Base-by-base conservation (phyloP, 2,329 filamentous ascomycete genomes). In the Calonectria fujianensis region DNA sequence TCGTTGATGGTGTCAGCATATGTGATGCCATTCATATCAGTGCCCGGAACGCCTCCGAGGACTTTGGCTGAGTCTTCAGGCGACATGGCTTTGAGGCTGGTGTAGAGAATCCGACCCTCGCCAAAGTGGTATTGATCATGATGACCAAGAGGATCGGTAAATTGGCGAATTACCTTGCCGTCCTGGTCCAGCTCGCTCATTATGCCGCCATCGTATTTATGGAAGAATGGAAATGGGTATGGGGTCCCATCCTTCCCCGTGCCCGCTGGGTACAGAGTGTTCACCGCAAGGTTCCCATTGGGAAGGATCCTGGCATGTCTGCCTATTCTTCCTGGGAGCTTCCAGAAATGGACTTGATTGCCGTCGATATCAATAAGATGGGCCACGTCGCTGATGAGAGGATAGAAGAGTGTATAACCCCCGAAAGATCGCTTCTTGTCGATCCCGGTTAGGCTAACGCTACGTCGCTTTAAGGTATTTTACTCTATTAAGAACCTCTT, bases 1-100 rank as follows among this genome's bases (percentile, higher is more conserved):
- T 83, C 81, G 24, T 80, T 82, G 73, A 83, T 83, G 1, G 77
- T 82, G 61, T 83, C 81, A 0, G 82, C 80, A 37, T 82, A 82
- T 0, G 81, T 82, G 45, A 81, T 80, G 3, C 80, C 80, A 10
- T 82, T 74, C 6, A 80, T 73, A 14, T 82, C 81, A 2, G 64
- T 77, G 0, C 78, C 80, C 0, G 81, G 78, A 3, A 83, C 80
- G 3, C 82, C 82, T 0, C 81, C 82, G 0, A 79, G n/a, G 0
- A 82, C 80, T n/a, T 80, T 78, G 5, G 77, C 78, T 0, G 81
- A 82, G 5, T 82, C 78, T 13, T 81, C 76, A 0, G 3, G 67
- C 1, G 82, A 82, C 3, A 83, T 76, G 0, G 81, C 77, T 64
- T 83, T 81, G 8, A 83, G 80, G 3, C 79, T 72, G 0, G 82